Evolutionary conservation across 1,139 yeast genomes (phyloP).

Genomic region (Blastobotrys indianensis): DNA sequence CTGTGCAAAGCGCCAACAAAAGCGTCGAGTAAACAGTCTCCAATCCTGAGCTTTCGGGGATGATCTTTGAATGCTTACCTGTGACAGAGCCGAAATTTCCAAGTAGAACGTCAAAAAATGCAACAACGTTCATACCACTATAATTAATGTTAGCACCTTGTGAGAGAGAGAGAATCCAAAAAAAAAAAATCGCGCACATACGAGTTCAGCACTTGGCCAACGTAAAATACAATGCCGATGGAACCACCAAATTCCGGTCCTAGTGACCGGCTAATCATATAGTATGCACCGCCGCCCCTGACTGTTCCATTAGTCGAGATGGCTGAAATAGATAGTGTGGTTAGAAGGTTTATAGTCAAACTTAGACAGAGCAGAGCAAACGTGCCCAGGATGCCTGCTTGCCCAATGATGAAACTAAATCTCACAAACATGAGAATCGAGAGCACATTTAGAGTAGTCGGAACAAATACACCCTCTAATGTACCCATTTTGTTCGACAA

Average conservation of each 20-base stretch:
- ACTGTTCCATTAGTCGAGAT: conserved; percentile 81
- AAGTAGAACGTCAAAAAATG: conserved; percentile 67
- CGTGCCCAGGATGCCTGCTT: conserved; percentile 66
- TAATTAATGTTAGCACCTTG: too few relatives aligned
- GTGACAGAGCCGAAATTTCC: conserved; percentile 52
- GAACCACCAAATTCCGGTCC: conserved; percentile 86
- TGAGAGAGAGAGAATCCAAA: too few relatives aligned
- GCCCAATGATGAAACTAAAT: conserved; percentile 75
- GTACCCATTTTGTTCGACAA: conserved; percentile 30
- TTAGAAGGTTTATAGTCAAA: conserved; percentile 60
- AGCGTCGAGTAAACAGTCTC: conserved; percentile 58
- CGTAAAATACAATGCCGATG: conserved; percentile 68
- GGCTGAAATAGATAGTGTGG: conserved; percentile 70
- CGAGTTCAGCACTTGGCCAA: conserved; percentile 74
- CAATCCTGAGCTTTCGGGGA: conserved; percentile 55
- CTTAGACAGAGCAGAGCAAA: conserved; percentile 44
- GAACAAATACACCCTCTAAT: conserved; percentile 53
- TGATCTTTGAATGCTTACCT: conserved; percentile 50
- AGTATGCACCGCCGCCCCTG: conserved; percentile 80
- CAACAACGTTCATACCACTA: conserved; percentile 66
- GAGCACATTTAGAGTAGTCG: conserved; percentile 68
- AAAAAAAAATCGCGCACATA: conserved; percentile 21
- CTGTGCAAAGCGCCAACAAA: conserved; percentile 65
- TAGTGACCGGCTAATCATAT: conserved; percentile 69
- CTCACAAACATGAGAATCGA: conserved; percentile 75